phyloP scores from a whole-genome alignment of 2,329 filamentous ascomycete genomes.

The Colletotrichum cereale region DNA sequence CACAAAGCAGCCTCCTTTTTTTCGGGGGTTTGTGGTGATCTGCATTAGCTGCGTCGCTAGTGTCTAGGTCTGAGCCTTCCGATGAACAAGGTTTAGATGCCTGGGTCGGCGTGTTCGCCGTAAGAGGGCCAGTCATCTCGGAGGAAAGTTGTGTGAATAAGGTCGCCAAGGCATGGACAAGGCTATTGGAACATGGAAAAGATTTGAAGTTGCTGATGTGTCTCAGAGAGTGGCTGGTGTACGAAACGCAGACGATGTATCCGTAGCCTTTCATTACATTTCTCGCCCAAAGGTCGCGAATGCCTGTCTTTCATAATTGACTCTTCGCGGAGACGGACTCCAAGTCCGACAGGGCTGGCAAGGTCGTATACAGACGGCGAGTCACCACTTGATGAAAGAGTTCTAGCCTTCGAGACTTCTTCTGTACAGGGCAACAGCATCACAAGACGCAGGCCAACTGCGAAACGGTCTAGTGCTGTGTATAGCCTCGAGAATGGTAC shows the following conservation, averaged over 20 bases:
- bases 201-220: not conserved
- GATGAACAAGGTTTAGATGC: not conserved
- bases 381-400: not conserved
- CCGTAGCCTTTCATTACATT: not conserved
- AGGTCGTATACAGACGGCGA: not conserved
- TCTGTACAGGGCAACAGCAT: not conserved
- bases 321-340: not conserved
- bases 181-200: not conserved
- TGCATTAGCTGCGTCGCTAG: conserved; percentile 35
- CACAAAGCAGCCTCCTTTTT: conserved; percentile 31
- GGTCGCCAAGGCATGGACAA: not conserved
- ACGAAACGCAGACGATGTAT: not conserved
- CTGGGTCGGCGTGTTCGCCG: not conserved
- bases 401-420: not conserved
- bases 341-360: not conserved
- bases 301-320: not conserved
- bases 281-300: not conserved
- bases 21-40: conserved; percentile 28
- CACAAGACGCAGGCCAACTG: not conserved
- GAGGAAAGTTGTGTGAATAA: not conserved
- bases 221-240: not conserved
- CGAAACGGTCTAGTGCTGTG: not conserved
- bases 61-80: conserved; percentile 7
- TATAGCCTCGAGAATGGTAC: not conserved
- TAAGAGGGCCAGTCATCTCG: conserved; percentile 10